These are phyloP conservation scores for Tympanopsis confertula DNA, from an alignment of 2,329 filamentous ascomycete species.

Conservation along the genomic window DNA sequence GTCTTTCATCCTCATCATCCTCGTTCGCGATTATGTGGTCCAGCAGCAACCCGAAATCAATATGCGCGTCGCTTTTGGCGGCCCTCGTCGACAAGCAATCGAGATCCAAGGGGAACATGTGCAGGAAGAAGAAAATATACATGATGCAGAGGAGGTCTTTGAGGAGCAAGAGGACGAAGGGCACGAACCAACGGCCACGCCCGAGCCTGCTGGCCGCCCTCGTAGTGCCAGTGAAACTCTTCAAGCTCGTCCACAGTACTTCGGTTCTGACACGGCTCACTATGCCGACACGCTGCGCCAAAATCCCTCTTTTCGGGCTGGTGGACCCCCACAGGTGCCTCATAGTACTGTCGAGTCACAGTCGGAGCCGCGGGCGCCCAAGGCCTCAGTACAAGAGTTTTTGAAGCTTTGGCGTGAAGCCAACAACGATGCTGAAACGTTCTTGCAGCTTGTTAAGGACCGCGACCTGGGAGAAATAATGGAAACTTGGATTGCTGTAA, in stretches of 20 bases:
- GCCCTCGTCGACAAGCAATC: slow-evolving; percentile 21
- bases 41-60: slow-evolving; percentile 93
- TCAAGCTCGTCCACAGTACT: too few species aligned
- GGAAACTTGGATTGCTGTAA: slow-evolving; percentile 44
- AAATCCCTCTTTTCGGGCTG: too few species aligned
- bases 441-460: slow-evolving; percentile 48
- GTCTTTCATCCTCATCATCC: slow-evolving; percentile 89
- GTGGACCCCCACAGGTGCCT: too few species aligned
- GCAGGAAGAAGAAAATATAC: background rate
- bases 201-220: too few species aligned
- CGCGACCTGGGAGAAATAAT: slow-evolving; percentile 48
- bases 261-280: background rate
- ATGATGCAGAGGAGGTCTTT: too few species aligned
- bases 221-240: too few species aligned
- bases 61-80: slow-evolving; percentile 56
- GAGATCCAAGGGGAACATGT: slow-evolving; percentile 4
- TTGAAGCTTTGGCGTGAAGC: slow-evolving; percentile 47
- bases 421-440: slow-evolving; percentile 43
- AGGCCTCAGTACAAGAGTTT: slow-evolving; percentile 27
- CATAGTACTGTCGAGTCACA: too few species aligned
- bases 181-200: too few species aligned
- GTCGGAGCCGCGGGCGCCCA: too few species aligned
- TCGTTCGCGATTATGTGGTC: slow-evolving; percentile 94
- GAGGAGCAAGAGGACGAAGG: too few species aligned
- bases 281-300: too few species aligned